phyloP scores from a whole-genome alignment of 768 basidiomycete genomes.

The Boletus patriciae region DNA sequence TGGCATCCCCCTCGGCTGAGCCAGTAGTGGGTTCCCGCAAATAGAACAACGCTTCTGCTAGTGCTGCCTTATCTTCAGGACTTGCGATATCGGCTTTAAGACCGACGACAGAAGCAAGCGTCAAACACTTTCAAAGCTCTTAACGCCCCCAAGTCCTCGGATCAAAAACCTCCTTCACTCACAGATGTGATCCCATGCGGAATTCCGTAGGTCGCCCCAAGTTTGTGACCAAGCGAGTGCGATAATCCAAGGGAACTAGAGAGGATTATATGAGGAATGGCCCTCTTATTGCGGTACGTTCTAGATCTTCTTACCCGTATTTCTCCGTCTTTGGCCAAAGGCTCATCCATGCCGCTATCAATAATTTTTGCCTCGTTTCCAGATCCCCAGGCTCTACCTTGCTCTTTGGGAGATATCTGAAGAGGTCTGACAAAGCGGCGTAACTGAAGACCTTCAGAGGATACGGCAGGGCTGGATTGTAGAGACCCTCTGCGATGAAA shows the following conservation, averaged over 20 bases:
- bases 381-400: slow-evolving; percentile 59
- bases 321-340: slow-evolving; percentile 65
- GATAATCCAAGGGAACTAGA: slow-evolving; percentile 68
- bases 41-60: slow-evolving; percentile 58
- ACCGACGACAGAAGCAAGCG: slow-evolving; percentile 61
- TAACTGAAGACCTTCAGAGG: slow-evolving; percentile 67
- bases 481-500: slow-evolving; percentile 50
- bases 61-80: slow-evolving; percentile 59
- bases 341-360: slow-evolving; percentile 80
- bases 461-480: slow-evolving; percentile 52
- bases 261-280: not conserved
- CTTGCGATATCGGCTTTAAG: slow-evolving; percentile 59
- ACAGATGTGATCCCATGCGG: slow-evolving; percentile 87
- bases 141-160: slow-evolving; percentile 2
- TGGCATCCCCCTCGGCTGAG: slow-evolving; percentile 61
- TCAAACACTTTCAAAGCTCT: slow-evolving; percentile 55
- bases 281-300: not conserved
- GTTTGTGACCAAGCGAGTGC: slow-evolving; percentile 70
- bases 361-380: slow-evolving; percentile 63
- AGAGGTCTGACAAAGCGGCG: slow-evolving; percentile 66
- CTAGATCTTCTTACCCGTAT: slow-evolving; percentile 43
- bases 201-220: slow-evolving; percentile 71
- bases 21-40: slow-evolving; percentile 61
- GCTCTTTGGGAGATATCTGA: slow-evolving; percentile 67
- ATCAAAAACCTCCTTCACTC: slow-evolving; percentile 22